phyloP scores from a whole-genome alignment of 2,329 filamentous ascomycete species.

The Diaporthe citriasiana region DNA sequence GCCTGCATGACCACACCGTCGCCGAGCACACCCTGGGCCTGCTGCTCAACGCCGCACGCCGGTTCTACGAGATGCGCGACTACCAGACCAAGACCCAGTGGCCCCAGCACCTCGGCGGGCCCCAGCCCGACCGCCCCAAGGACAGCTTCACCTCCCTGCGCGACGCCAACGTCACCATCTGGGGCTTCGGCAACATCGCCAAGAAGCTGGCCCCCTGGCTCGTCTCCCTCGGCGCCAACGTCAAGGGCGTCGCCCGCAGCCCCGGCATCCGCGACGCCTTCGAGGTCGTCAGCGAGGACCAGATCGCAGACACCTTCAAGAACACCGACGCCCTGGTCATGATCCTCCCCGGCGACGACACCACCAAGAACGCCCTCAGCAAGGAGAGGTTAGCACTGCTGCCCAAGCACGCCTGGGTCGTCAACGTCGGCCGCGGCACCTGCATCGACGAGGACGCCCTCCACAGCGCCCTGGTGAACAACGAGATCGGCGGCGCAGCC shows the following conservation, averaged over 20 bases:
- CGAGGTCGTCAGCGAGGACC: slow-evolving; percentile 69
- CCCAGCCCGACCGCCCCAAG: slow-evolving; percentile 69
- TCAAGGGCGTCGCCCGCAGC: slow-evolving; percentile 70
- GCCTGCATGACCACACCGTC: slow-evolving; percentile 74
- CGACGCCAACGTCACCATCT: slow-evolving; percentile 70
- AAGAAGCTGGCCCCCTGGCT: slow-evolving; percentile 71
- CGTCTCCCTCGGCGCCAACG: slow-evolving; percentile 67
- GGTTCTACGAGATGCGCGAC: slow-evolving; percentile 75
- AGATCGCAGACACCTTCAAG: slow-evolving; percentile 65
- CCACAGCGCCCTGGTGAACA: slow-evolving; percentile 49
- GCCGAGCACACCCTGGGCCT: slow-evolving; percentile 75
- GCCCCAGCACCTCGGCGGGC: slow-evolving; percentile 73
- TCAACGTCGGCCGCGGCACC: slow-evolving; percentile 62
- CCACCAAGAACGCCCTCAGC: slow-evolving; percentile 69
- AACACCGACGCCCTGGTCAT: slow-evolving; percentile 76
- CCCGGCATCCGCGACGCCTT: slow-evolving; percentile 70
- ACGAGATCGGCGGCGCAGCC: slow-evolving; percentile 52
- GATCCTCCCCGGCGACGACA: slow-evolving; percentile 72
- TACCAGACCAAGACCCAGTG: slow-evolving; percentile 69
- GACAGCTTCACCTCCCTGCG: slow-evolving; percentile 70
- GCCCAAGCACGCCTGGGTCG: slow-evolving; percentile 70
- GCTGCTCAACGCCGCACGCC: slow-evolving; percentile 67
- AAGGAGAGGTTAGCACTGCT: slow-evolving; percentile 65
- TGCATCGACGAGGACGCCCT: slow-evolving; percentile 54
- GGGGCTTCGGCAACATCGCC: slow-evolving; percentile 78